Evolutionary conservation across 139 green algal genomes (phyloP), one percentile per base, ranked within the genome.

Genomic region (Prasinococcaceae sp.): DNA sequence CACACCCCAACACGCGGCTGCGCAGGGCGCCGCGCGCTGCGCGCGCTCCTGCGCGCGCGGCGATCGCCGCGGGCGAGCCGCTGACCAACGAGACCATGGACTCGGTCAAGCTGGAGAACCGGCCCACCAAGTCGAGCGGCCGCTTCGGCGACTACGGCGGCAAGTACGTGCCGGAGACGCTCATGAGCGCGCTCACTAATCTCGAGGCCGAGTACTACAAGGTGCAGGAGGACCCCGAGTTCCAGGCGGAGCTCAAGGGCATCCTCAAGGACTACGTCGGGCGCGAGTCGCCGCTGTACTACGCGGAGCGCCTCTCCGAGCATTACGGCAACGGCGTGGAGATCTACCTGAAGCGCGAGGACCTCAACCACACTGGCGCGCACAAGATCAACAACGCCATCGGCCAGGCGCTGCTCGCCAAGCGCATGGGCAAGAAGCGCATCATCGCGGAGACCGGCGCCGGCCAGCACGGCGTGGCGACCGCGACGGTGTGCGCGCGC

Each of bases 311-410:
- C 12, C 71, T 97, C 3, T 87, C 82, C 10, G 71, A 90, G 58
- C 70, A 81, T 58, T 94, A 86, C 68, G 81, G 81, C 43, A 62
- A 37, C 20, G 47, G 71, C 14, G 70, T 78, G 23, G 68, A 90
- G 37, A 93, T 98, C 47, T 98, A 94, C 73, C 74, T 98, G 2
- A 98, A 98, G 72, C 73, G 90, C 1, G 90, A 98, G 73, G 90
- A 98, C 60, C 69, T 98, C 19, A 98, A 98, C 68, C 90, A 98
- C 79, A 98, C 90, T 0, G 90, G 90, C 22, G 90, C 90, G 1
- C 90, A 98, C 69, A 98, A 98, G 72, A 98, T 98, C 74, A 98
- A 98, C 77, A 98, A 98, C 70, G 89, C 85, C 1, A 68, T 98
- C 6, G 90, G 90, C 0, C 90, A 98, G 73, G 86, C 77, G 12